Evolutionary conservation across 2,329 filamentous ascomycete species (phyloP).

Genomic region (Xylaria sp.): DNA sequence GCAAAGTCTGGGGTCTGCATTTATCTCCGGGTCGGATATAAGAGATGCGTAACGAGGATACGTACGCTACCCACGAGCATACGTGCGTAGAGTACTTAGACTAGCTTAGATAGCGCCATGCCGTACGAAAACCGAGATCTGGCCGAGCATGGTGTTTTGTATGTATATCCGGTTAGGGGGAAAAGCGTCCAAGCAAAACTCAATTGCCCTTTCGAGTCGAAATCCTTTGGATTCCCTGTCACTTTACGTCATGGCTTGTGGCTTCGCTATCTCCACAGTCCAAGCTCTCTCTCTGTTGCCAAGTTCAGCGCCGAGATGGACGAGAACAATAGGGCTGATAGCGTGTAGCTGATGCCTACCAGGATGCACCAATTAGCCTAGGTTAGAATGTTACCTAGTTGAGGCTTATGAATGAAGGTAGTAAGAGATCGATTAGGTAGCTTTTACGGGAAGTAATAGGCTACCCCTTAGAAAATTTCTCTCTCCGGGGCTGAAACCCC

Average conservation of each 20-base stretch:
- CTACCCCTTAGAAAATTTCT: not conserved
- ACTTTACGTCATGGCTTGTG: not conserved
- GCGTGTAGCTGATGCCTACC: not conserved
- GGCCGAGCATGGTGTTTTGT: not conserved
- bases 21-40: constrained; percentile 28
- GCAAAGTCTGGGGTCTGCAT: constrained; percentile 7
- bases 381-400: not conserved
- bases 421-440: not conserved
- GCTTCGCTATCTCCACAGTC: not conserved
- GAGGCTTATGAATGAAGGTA: not conserved
- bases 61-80: not conserved
- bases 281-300: not conserved
- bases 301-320: not conserved
- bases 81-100: not conserved
- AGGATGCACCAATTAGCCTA: not conserved
- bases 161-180: not conserved
- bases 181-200: not conserved
- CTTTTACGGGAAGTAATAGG: not conserved
- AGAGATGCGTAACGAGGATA: not conserved
- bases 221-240: not conserved
- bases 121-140: not conserved
- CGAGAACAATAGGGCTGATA: not conserved
- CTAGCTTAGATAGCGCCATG: not conserved
- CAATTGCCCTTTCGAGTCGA: not conserved
- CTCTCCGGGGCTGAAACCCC: not conserved